These are phyloP conservation scores for Cordyceps javanica DNA, from an alignment of 2,329 filamentous ascomycete genomes.

Conservation along the genomic window DNA sequence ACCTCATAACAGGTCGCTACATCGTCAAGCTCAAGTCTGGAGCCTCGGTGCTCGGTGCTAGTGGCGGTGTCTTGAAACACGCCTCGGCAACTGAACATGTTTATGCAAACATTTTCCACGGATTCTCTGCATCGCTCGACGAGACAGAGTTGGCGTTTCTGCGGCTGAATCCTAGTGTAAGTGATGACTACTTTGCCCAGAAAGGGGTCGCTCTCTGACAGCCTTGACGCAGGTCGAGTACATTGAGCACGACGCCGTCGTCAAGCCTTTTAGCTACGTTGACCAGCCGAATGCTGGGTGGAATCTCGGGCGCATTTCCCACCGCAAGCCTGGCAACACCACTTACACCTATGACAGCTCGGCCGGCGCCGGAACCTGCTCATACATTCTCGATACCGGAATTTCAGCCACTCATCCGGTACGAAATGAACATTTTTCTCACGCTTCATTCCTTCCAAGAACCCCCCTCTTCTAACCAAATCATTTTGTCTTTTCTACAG, in stretches of 20 bases:
- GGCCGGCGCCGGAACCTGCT: slow-evolving; percentile 5
- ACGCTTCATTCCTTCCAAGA: not conserved
- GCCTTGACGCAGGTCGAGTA: not conserved
- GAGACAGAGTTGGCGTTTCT: not conserved
- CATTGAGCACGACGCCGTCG: not conserved
- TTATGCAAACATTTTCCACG: not conserved
- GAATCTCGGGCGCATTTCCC: slow-evolving; percentile 5
- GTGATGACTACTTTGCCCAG: not conserved
- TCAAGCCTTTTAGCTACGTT: not conserved
- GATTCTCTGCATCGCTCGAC: not conserved
- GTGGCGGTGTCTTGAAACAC: not conserved
- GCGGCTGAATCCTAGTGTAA: not conserved
- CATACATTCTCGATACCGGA: slow-evolving; percentile 5
- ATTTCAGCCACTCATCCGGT: not conserved
- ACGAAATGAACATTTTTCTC: not conserved
- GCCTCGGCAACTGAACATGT: not conserved
- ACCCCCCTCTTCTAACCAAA: not conserved
- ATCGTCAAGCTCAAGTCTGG: slow-evolving; percentile 6
- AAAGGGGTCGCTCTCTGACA: not conserved
- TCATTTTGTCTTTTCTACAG: slow-evolving; percentile 12
- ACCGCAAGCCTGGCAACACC: not conserved
- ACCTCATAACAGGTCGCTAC: slow-evolving; percentile 1
- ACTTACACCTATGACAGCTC: slow-evolving; percentile 6
- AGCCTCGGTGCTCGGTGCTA: not conserved
- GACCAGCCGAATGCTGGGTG: not conserved